Conservation (phyloP, 2,329 filamentous ascomycete genomes). For the Arachnomyces sp. region DNA sequence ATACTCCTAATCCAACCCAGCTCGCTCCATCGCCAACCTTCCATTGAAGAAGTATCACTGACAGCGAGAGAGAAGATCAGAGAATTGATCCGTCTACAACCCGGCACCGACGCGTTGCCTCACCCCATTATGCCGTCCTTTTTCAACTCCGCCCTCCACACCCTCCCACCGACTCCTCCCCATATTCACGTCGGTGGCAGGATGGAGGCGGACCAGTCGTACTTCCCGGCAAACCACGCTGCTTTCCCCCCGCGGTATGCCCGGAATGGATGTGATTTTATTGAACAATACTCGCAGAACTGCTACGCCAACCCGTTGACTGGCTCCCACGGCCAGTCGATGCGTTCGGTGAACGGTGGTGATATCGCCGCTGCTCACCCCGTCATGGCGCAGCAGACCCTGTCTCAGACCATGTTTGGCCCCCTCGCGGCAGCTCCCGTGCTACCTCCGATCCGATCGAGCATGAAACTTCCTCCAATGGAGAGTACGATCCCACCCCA, state of each 20-base stretch:
- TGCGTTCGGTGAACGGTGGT: conserved; percentile 24
- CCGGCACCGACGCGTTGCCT: conserved; percentile 18
- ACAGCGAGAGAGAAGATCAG: conserved; percentile 12
- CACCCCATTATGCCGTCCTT: conserved; percentile 34
- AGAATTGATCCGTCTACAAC: conserved; percentile 26
- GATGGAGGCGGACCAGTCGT: conserved; percentile 30
- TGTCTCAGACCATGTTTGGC: conserved; percentile 28
- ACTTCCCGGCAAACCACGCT: conserved; percentile 31
- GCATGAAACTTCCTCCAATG: conserved; percentile 33
- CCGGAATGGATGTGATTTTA: conserved; percentile 37
- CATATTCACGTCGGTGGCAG: conserved; percentile 29
- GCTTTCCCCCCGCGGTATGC: conserved; percentile 35
- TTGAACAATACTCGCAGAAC: conserved; percentile 37
- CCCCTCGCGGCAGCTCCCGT: conserved; percentile 26
- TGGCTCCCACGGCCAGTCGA: conserved; percentile 25
- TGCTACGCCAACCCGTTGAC: conserved; percentile 31
- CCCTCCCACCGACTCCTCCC: conserved; percentile 36
- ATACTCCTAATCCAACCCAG: too few relatives aligned
- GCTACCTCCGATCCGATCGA: conserved; percentile 34
- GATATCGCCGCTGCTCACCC: conserved; percentile 23
- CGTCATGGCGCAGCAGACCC: conserved; percentile 18
- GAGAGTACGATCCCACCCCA: conserved; percentile 34
- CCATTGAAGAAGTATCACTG: conserved; percentile 17
- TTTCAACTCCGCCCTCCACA: conserved; percentile 31
- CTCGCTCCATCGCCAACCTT: conserved; percentile 4